phyloP scores from a whole-genome alignment of 2,329 filamentous ascomycete species.

The Paecilomyces dactylethromorphus region DNA sequence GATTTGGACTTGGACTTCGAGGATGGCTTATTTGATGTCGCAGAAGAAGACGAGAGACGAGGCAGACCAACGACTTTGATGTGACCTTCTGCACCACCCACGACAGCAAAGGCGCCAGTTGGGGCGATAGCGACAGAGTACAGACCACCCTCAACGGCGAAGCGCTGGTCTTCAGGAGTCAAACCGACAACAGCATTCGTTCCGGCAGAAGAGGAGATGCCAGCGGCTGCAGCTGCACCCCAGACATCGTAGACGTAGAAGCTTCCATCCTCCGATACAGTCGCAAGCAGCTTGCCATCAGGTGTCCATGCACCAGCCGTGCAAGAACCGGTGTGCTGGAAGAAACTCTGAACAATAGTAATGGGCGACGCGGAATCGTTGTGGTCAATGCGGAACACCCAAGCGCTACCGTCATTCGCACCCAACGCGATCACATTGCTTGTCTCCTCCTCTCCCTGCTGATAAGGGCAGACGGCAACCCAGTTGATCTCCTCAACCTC shows the following conservation, averaged over 20 bases:
- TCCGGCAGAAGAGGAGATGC: constrained; percentile 48
- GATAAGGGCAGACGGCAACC: constrained; percentile 70
- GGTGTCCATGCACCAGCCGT: constrained; percentile 88
- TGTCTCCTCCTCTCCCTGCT: constrained; percentile 41
- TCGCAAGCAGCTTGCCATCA: constrained; percentile 79
- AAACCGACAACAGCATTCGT: constrained; percentile 66
- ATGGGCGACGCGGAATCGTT: constrained; percentile 57
- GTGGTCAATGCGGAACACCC: constrained; percentile 84
- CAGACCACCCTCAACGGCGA: constrained; percentile 83
- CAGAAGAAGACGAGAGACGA: constrained; percentile 42
- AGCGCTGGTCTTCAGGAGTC: constrained; percentile 77
- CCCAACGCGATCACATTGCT: constrained; percentile 82
- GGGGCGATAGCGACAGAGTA: constrained; percentile 84
- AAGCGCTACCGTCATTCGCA: constrained; percentile 84
- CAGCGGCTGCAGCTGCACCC: constrained; percentile 64
- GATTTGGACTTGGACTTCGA: constrained; percentile 47
- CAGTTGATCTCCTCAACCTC: constrained; percentile 97
- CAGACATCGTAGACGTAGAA: constrained; percentile 93
- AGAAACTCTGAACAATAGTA: constrained; percentile 83
- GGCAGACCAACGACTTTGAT: constrained; percentile 83
- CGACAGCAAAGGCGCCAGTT: constrained; percentile 69
- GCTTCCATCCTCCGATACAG: constrained; percentile 80
- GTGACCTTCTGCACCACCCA: constrained; percentile 79
- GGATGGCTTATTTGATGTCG: constrained; percentile 35
- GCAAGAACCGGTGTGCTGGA: constrained; percentile 77